A percentile compares a stretch with the other conserved stretches of the same genome.
phyloP scores from a whole-genome alignment of 768 basidiomycete species.

The Pulveroboletus sp. region DNA sequence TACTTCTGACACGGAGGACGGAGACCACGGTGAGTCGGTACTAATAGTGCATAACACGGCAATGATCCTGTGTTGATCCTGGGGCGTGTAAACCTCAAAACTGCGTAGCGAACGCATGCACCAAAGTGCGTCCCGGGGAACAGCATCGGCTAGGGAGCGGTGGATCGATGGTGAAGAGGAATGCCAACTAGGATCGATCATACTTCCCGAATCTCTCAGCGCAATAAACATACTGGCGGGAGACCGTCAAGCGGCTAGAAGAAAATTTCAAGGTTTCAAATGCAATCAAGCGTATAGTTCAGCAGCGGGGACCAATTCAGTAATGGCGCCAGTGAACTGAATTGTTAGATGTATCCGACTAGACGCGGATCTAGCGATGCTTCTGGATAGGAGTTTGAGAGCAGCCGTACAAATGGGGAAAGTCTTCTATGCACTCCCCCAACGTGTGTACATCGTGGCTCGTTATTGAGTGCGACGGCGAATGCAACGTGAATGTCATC shows the following conservation, averaged over 20 bases:
- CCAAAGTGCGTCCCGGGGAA: background rate
- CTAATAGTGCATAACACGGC: too few species aligned
- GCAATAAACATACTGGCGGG: too few species aligned
- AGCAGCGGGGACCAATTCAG: too few species aligned
- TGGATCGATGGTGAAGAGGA: background rate
- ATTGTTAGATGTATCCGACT: background rate
- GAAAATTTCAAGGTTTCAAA: too few species aligned
- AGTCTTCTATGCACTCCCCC: background rate
- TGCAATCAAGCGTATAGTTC: too few species aligned
- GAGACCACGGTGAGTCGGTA: background rate
- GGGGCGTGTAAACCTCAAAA: too few species aligned
- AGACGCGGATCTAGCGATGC: background rate
- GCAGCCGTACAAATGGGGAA: background rate
- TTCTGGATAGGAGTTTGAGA: background rate
- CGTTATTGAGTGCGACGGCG: background rate
- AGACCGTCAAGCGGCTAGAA: too few species aligned
- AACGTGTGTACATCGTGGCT: background rate
- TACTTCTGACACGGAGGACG: background rate
- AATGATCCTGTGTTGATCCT: background rate
- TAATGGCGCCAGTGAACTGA: background rate
- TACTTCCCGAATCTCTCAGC: background rate
- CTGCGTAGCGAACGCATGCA: too few species aligned
- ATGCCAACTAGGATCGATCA: too few species aligned
- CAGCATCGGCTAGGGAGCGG: background rate
- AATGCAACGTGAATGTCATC: background rate